Percentiles rank a stretch among this genome's conserved stretches.
These are phyloP conservation scores for Bolboschoenoplectus hybrid DNA, from an alignment of 202 grass and related monocot species.

Conservation along the genomic window DNA sequence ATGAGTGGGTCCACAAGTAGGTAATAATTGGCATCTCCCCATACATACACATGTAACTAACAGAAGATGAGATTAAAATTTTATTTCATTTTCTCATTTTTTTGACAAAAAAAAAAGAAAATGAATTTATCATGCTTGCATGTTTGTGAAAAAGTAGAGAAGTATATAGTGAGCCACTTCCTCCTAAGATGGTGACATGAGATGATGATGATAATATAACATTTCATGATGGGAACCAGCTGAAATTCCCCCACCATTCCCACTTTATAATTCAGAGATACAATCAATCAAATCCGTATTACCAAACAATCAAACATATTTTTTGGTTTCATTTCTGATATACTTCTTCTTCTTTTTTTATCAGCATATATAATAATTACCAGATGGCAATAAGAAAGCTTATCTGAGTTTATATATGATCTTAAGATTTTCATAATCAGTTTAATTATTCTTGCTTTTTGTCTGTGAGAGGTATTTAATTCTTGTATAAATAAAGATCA, in stretches of 20 bases:
- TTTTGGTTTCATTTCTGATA: neutral
- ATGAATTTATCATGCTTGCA: no score
- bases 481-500: neutral
- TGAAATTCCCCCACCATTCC: slow-evolving; percentile 28
- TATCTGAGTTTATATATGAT: neutral
- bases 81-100: neutral
- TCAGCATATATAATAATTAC: slow-evolving; percentile 1
- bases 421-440: neutral
- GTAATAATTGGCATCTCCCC: no score
- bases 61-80: no score
- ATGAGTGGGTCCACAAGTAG: no score
- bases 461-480: neutral
- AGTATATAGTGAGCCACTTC: slow-evolving; percentile 59
- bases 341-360: neutral
- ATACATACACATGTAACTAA: neutral
- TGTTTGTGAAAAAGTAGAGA: neutral
- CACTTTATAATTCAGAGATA: slow-evolving; percentile 24
- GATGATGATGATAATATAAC: slow-evolving; percentile 7
- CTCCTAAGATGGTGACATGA: slow-evolving; percentile 46
- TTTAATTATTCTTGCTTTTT: neutral
- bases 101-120: neutral
- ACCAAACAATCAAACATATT: neutral
- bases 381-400: neutral
- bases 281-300: neutral
- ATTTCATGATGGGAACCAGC: slow-evolving; percentile 40